Evolutionary conservation across 2,329 filamentous ascomycete species (phyloP), one percentile per base, ranked within the genome.

Genomic region (Calonectria pauciramosa): DNA sequence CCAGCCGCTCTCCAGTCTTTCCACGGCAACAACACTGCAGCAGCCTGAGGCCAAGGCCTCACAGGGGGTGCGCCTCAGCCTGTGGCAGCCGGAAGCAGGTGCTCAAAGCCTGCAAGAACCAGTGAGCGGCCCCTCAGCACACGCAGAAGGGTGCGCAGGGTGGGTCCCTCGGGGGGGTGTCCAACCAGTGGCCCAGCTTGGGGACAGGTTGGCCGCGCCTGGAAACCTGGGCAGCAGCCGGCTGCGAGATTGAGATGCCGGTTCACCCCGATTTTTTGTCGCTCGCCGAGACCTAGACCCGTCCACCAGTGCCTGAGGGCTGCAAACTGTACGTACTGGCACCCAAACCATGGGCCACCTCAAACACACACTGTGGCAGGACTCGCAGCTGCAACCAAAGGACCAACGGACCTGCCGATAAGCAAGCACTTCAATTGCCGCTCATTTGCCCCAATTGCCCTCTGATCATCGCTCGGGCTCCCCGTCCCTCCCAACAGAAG

Each of bases 181-280:
- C 68, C 56, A 66, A 71, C 75, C 74, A 80, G 38, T 47, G 28
- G 30, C 41, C 41, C 44, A 79, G 76, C 78, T 76, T 78, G 71
- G 71, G 75, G 77, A 71, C 78, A 66, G 60, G 34, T 54, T 68
- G 70, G 54, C 59, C 59, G 36, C 18, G 47, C 67, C 65, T 66
- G 70, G 26, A 70, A 70, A 41, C 68, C 59, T 60, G 49, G 38
- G 67, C 52, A 75, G 66, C 47, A 75, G 70, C 79, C 75, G 77
- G 78, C 79, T 80, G 79, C 79, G 71, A 80, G 80, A 81, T 80
- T 68, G 77, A 82, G 78, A 80, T 82, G 77, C 82, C 83, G 83
- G 82, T 84, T 84, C 83, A 79, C 80, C 81, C 83, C 83, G 83
- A 84, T 77, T 77, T 78, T 81, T 81, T 77, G 77, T 79, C 80